A percentile compares a stretch with the other conserved stretches of the same genome.
Evolutionary conservation across 23 red algal genomes (phyloP).

Genomic region (Gracilaria caudata): DNA sequence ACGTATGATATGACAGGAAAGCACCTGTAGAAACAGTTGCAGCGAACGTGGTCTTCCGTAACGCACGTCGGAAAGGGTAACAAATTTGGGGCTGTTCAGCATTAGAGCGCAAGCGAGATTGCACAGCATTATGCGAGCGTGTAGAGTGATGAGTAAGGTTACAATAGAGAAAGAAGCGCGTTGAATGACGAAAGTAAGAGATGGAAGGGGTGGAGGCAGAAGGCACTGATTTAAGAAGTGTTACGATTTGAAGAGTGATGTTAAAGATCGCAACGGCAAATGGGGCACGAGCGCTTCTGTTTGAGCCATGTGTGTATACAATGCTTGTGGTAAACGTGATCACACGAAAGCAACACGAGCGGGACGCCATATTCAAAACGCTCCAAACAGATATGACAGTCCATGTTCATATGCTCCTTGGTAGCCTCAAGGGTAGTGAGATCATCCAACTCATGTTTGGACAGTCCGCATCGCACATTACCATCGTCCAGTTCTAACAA

Average conservation of each 20-base stretch:
- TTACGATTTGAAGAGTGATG: neutral
- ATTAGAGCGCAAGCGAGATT: neutral
- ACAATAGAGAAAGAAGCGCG: neutral
- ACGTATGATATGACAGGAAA: neutral
- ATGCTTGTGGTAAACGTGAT: constrained; percentile 72
- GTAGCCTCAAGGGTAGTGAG: constrained; percentile 33
- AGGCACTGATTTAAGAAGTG: constrained; percentile 17
- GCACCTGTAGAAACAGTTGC: neutral
- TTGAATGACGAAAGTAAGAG: neutral
- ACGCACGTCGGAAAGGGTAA: neutral
- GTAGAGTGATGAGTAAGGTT: neutral
- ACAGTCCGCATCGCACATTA: constrained; percentile 67
- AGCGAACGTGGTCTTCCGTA: neutral
- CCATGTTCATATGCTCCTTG: constrained; percentile 30
- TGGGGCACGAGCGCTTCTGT: constrained; percentile 59
- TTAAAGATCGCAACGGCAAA: constrained; percentile 67
- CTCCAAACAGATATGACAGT: constrained; percentile 73
- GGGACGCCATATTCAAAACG: constrained; percentile 50
- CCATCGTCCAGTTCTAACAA: constrained; percentile 65
- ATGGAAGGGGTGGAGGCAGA: neutral
- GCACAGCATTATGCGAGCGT: neutral
- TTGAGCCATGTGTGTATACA: constrained; percentile 78
- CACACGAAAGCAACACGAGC: constrained; percentile 63
- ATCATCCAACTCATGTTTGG: constrained; percentile 57
- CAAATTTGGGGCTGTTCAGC: neutral